Evolutionary conservation across 1,284 basidiomycete genomes (phyloP), one percentile per base, ranked within the genome.

Genomic region (Testicularia cyperi): DNA sequence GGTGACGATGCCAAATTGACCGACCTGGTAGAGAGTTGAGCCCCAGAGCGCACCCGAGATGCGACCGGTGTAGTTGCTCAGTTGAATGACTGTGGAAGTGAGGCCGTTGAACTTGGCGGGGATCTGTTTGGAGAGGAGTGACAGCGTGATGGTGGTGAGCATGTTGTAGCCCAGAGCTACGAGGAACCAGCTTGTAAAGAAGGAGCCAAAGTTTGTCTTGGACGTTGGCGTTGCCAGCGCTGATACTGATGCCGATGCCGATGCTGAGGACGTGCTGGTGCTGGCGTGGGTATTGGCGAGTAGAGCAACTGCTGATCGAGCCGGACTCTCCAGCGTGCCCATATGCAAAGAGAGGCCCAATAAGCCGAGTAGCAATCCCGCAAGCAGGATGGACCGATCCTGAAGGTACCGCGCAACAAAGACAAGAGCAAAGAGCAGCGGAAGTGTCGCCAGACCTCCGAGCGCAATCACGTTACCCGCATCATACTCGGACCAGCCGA

Each of bases 381-480:
- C 48, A 8, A 45, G 52, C 9, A 65, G 32, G 25, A 65, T 65
- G 15, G 36, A 34, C n/a, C 56, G 62, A 22, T 61, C 62, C 28
- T 65, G 51, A 1, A 65, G 3, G 34, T 65, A 43, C 24, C 44
- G 45, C 21, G 62, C 51, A 1, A 40, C 47, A 26, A 65, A 65
- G 9, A 65, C 62, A 13, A 65, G 49, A 6, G 27, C 56, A 28
- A 65, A 56, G 1, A 65, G 48, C 26, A 65, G 40, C 6, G 62
- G 62, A 47, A 65, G 44, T n/a, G 52, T 53, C 1, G 56, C 48
- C 20, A 65, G 12, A 2, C 56, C 62, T 4, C 52, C 62, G 13
- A 65, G 38, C 10, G 62, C 62, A 21, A 65, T 60, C 24, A 65
- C 53, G 25, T 65, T 65, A 5, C 62, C 62, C 7, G 62, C 56